Base-by-base conservation (phyloP, 352 stramenopile genomes). In the Globisporangium perplexum region DNA sequence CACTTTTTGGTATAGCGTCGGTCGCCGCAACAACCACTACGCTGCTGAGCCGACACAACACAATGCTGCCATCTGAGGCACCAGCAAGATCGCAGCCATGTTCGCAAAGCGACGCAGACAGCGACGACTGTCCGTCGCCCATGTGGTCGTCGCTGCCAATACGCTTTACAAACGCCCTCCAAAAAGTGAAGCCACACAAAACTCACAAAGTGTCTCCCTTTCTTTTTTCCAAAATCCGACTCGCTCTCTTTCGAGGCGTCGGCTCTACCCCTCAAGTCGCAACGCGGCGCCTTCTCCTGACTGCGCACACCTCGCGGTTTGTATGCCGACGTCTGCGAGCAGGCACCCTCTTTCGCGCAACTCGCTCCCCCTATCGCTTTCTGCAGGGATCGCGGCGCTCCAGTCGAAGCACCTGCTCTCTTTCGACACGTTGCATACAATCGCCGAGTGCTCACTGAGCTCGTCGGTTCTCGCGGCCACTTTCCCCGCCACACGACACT, bases 171-270 rank as follows among this genome's bases (percentile, higher is more conserved):
- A 7, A 46, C 7, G 33, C 18, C 18, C 12, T 18, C 15, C 20
- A 23, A 20, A 28, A 46, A 46, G n/a, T 46, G 41, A 46, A 46
- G 41, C 41, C 41, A 46, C 41, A 46, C 20, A 28, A 46, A 18
- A 12, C 5, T 39, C 11, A n/a, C n/a, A n/a, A 12, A 14, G 8
- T 36, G 4, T 24, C 7, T 23, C n/a, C 41, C 41, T 15, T 46
- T 46, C 20, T 46, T 45, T 38, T 50, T 50, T 31, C 44, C 24
- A n/a, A n/a, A n/a, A n/a, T n/a, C n/a, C n/a, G 26, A 11, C 7
- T 17, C 26, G n/a, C 24, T 50, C 45, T 50, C 45, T 20, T 50
- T 50, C 45, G 45, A 50, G 45, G 6, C 45, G 45, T n/a, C n/a
- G 11, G 11, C 24, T 46, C 28, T 46, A n/a, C 14, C 26, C 10